These are phyloP conservation scores for Phaeolepiota aurea DNA, from an alignment of 768 basidiomycete genomes.

Conservation along the genomic window DNA sequence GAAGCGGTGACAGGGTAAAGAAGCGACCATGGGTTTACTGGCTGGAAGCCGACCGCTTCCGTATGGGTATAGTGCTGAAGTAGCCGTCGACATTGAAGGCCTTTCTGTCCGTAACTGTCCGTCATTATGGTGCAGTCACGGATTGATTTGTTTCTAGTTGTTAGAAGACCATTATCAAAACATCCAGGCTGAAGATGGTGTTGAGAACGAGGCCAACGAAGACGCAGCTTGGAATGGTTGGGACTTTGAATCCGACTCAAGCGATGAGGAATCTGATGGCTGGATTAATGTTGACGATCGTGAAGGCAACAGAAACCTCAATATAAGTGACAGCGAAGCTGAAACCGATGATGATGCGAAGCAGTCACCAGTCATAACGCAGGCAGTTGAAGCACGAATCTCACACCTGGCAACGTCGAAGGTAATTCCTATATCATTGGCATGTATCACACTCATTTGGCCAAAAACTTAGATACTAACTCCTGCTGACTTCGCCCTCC, in stretches of 20 bases:
- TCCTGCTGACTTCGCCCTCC: slow-evolving; percentile 89
- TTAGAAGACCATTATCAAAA: slow-evolving; percentile 81
- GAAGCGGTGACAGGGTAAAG: slow-evolving; percentile 64
- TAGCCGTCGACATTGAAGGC: slow-evolving; percentile 84
- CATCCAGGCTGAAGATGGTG: slow-evolving; percentile 58
- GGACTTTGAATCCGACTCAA: slow-evolving; percentile 74
- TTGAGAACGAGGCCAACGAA: slow-evolving; percentile 29
- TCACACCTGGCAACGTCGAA: slow-evolving; percentile 79
- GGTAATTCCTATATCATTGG: slow-evolving; percentile 26
- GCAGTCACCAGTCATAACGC: slow-evolving; percentile 16
- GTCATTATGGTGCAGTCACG: not conserved
- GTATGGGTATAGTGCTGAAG: slow-evolving; percentile 72
- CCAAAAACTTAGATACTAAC: slow-evolving; percentile 89
- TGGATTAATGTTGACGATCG: slow-evolving; percentile 85
- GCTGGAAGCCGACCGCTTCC: slow-evolving; percentile 59
- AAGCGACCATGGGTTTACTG: slow-evolving; percentile 72
- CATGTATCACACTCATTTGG: not conserved
- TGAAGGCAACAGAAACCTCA: slow-evolving; percentile 53
- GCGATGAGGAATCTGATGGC: slow-evolving; percentile 47
- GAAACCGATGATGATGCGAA: slow-evolving; percentile 50
- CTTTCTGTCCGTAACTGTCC: slow-evolving; percentile 54
- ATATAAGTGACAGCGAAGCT: slow-evolving; percentile 85
- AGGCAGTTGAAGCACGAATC: slow-evolving; percentile 24
- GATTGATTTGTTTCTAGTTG: slow-evolving; percentile 37
- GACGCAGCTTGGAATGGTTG: slow-evolving; percentile 81